Percentiles rank a stretch among this genome's conserved stretches.
Evolutionary conservation across 225 moss, liverwort and hornwort genomes (phyloP).

Genomic region (Antitrichia curtipendula): DNA sequence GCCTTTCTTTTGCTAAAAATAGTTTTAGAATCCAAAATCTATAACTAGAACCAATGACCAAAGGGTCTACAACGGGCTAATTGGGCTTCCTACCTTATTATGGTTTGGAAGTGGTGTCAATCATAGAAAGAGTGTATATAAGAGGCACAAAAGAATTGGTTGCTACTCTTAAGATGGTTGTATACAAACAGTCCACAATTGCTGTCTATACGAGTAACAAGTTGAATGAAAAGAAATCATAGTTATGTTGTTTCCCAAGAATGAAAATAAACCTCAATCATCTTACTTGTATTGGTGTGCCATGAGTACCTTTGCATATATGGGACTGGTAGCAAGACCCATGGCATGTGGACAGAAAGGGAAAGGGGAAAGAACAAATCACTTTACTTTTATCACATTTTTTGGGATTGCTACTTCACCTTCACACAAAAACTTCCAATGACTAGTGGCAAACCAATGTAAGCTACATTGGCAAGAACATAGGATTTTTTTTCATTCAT

Average conservation of each 20-base stretch:
- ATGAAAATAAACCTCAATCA: not conserved
- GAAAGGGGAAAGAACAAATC: too few species aligned
- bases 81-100: not conserved
- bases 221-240: not conserved
- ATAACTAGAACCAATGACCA: not conserved
- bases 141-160: not conserved
- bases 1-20: accelerated
- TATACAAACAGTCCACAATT: not conserved
- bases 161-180: not conserved
- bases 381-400: too few species aligned
- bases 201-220: not conserved
- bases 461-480: too few species aligned
- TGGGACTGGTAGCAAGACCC: too few species aligned
- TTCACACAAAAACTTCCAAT: too few species aligned
- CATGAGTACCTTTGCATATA: too few species aligned
- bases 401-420: too few species aligned
- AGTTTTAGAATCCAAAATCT: not conserved
- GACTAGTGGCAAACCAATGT: too few species aligned
- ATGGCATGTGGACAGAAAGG: too few species aligned
- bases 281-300: too few species aligned
- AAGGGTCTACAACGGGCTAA: not conserved
- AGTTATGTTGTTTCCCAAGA: not conserved
- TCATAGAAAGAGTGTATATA: not conserved
- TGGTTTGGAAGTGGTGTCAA: not conserved
- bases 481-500: too few species aligned